Evolutionary conservation across 1,139 yeast species (phyloP).

Genomic region (Kodamaea anthophila): DNA sequence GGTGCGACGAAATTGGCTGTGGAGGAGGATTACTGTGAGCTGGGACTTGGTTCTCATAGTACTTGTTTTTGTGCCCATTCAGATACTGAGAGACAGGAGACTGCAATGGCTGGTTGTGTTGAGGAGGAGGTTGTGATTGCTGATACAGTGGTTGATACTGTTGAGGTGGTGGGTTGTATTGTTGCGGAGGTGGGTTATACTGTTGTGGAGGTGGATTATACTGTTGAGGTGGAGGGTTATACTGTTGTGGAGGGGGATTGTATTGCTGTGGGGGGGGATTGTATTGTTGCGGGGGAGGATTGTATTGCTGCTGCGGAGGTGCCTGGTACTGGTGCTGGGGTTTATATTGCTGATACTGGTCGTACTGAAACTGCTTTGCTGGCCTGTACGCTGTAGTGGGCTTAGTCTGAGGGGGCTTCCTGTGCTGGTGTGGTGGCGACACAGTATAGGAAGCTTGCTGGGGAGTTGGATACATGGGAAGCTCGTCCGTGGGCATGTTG

Average conservation of each 20-base stretch:
- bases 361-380: constrained; percentile 13
- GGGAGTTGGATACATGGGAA: constrained; percentile 45
- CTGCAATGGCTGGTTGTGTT: constrained; percentile 1
- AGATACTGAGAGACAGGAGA: too few relatives aligned
- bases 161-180: background rate
- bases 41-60: too few relatives aligned
- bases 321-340: constrained; percentile 11
- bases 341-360: constrained; percentile 13
- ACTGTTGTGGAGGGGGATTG: constrained; percentile 12
- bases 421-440: constrained; percentile 9
- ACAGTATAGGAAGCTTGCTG: constrained; percentile 38
- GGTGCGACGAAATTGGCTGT: constrained; percentile 4
- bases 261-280: constrained; percentile 10
- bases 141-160: background rate
- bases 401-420: constrained; percentile 11
- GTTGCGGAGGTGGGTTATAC: constrained; percentile 1
- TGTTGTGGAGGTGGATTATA: constrained; percentile 9
- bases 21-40: constrained; percentile 7
- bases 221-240: constrained; percentile 11
- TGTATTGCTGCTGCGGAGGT: constrained; percentile 4
- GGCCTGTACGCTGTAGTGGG: constrained; percentile 13
- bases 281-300: constrained; percentile 8
- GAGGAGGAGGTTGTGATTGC: constrained; percentile 1
- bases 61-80: too few relatives aligned
- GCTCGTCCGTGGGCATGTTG: constrained; percentile 31